Evolutionary conservation across 768 basidiomycete genomes (phyloP).

Genomic region (Tremella fuciformis): DNA sequence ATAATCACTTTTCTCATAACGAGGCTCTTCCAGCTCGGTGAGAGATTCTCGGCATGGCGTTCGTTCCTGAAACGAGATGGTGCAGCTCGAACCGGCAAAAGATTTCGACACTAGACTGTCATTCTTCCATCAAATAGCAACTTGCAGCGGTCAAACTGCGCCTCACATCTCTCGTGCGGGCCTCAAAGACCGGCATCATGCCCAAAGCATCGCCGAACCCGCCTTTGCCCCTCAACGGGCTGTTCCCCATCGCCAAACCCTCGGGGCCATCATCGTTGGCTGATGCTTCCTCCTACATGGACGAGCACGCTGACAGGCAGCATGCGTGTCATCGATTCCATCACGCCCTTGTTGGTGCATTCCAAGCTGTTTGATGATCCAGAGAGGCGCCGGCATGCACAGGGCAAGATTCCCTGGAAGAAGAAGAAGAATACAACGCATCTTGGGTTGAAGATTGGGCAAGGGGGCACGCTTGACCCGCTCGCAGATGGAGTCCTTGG

Average conservation of each 20-base stretch:
- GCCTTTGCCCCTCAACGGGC: constrained; percentile 51
- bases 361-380: constrained; percentile 70
- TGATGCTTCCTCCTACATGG: background rate
- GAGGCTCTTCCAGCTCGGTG: too few species aligned
- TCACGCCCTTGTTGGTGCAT: constrained; percentile 72
- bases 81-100: too few species aligned
- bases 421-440: constrained; percentile 57
- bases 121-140: too few species aligned
- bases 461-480: constrained; percentile 83
- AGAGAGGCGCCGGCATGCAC: constrained; percentile 18
- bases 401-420: constrained; percentile 5
- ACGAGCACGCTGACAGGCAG: constrained; percentile 19
- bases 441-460: constrained; percentile 59
- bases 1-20: too few species aligned
- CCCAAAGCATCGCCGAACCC: constrained; percentile 42
- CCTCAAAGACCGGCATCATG: constrained; percentile 23
- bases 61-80: too few species aligned
- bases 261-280: constrained; percentile 74
- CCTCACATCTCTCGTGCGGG: too few species aligned
- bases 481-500: constrained; percentile 92
- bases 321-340: constrained; percentile 80
- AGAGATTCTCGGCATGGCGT: too few species aligned
- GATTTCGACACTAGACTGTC: too few species aligned
- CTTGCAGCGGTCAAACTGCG: too few species aligned
- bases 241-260: constrained; percentile 88